Conservation (phyloP, 129 eudicot genomes). For the Helianthus tuberosus region DNA sequence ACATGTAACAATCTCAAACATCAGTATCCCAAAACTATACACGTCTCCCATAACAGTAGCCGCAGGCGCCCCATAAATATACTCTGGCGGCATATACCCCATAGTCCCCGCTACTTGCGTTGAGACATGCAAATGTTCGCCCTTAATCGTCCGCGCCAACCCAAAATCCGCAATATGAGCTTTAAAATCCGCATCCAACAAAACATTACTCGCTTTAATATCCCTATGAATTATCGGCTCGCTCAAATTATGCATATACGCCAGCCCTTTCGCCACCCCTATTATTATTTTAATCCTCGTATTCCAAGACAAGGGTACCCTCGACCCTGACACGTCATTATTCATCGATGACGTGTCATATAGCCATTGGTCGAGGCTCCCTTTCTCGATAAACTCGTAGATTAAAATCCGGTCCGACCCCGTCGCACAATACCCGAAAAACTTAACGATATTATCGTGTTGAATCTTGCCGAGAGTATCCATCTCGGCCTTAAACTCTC, state of each 20-base stretch:
- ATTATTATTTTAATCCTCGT: conserved; percentile 49
- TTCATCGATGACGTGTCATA: conserved; percentile 47
- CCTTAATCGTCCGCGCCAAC: conserved; percentile 62
- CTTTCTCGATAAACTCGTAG: conserved; percentile 76
- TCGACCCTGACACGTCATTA: not conserved
- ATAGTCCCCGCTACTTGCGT: conserved; percentile 94
- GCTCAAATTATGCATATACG: conserved; percentile 68
- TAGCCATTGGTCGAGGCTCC: conserved; percentile 89
- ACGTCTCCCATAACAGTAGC: conserved; percentile 78
- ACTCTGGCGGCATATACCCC: conserved; percentile 99
- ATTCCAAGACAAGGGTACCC: conserved; percentile 61
- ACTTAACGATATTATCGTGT: conserved; percentile 67
- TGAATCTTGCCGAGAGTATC: conserved; percentile 78
- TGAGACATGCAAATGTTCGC: conserved; percentile 69
- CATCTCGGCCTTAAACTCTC: conserved; percentile 94
- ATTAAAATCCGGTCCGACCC: conserved; percentile 72
- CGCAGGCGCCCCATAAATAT: conserved; percentile 46
- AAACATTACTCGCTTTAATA: conserved; percentile 82
- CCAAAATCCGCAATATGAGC: conserved; percentile 97
- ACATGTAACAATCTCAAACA: conserved; percentile 65
- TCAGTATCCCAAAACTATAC: conserved; percentile 79
- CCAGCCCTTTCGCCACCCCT: conserved; percentile 75
- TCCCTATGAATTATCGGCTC: conserved; percentile 78
- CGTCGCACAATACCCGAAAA: conserved; percentile 65
- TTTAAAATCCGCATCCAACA: conserved; percentile 58